These are phyloP conservation scores for Colletotrichum tofieldiae DNA, from an alignment of 2,329 filamentous ascomycete species.

Conservation along the genomic window DNA sequence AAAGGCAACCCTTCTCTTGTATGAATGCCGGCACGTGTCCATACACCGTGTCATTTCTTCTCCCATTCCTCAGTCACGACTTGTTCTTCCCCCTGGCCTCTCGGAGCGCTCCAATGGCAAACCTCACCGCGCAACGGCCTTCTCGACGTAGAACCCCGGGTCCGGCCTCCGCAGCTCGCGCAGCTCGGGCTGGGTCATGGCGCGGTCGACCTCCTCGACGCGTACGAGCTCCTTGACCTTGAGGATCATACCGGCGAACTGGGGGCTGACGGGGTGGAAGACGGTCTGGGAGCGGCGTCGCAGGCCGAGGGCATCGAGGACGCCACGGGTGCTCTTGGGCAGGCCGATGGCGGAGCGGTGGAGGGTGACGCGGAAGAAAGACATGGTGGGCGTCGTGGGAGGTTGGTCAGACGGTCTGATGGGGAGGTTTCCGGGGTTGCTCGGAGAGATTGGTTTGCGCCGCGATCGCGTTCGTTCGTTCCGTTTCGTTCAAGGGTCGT, in stretches of 20 bases:
- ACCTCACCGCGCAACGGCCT: constrained; percentile 50
- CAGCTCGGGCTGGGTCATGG: constrained; percentile 78
- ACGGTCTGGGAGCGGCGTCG: constrained; percentile 89
- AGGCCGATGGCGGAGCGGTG: constrained; percentile 92
- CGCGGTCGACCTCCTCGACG: constrained; percentile 81
- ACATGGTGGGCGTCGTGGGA: constrained; percentile 63
- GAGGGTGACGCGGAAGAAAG: constrained; percentile 92
- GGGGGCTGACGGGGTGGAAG: constrained; percentile 86
- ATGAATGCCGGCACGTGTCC: not conserved
- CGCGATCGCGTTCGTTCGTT: constrained; percentile 12
- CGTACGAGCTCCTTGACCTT: constrained; percentile 93
- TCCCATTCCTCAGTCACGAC: not conserved
- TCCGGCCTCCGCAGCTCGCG: constrained; percentile 82
- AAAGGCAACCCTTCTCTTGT: not conserved
- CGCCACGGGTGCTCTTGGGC: constrained; percentile 83
- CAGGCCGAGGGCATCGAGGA: constrained; percentile 88
- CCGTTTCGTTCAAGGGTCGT: not conserved
- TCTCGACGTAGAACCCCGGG: constrained; percentile 86
- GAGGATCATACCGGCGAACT: constrained; percentile 92
- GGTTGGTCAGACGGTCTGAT: not conserved
- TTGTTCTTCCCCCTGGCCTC: not conserved
- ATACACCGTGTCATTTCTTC: not conserved
- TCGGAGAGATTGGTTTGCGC: not conserved
- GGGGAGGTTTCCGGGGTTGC: not conserved
- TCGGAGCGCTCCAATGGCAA: not conserved